A percentile compares a stretch with the other conserved stretches of the same genome.
Conservation (phyloP, 768 basidiomycete species). For the Trichaptum fuscoviolaceum region DNA sequence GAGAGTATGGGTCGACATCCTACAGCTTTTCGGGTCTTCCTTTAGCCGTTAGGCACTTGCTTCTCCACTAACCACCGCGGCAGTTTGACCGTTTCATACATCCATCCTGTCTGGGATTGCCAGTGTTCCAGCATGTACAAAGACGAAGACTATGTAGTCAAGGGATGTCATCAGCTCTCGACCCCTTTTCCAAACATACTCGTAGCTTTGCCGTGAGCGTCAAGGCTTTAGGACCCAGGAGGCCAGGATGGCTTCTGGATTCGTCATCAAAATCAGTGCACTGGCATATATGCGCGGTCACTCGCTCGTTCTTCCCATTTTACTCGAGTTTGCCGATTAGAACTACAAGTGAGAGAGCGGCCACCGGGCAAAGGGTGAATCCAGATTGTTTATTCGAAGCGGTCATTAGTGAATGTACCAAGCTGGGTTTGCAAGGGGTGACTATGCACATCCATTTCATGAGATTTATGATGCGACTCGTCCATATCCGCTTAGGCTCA, state of each 20-base stretch:
- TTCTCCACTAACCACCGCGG: slow-evolving; percentile 94
- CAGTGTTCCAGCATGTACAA: slow-evolving; percentile 81
- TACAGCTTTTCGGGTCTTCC: slow-evolving; percentile 96
- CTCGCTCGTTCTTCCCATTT: slow-evolving; percentile 37
- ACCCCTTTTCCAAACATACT: no score
- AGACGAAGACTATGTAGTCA: slow-evolving; percentile 60
- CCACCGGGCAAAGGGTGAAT: slow-evolving; percentile 85
- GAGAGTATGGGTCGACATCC: slow-evolving; percentile 55
- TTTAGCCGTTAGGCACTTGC: slow-evolving; percentile 87
- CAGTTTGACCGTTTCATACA: slow-evolving; percentile 67
- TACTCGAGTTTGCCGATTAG: slow-evolving; percentile 48
- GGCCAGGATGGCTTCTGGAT: slow-evolving; percentile 75
- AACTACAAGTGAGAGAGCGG: slow-evolving; percentile 62
- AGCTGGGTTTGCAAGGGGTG: slow-evolving; percentile 78
- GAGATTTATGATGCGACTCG: no score
- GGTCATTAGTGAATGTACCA: slow-evolving; percentile 86
- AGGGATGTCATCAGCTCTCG: no score
- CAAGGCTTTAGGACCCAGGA: slow-evolving; percentile 95
- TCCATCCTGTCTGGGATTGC: slow-evolving; percentile 85
- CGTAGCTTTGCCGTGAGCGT: slow-evolving; percentile 93
- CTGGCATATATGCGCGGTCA: slow-evolving; percentile 62
- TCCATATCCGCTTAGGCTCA: no score
- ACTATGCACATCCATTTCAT: slow-evolving; percentile 40
- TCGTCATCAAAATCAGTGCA: slow-evolving; percentile 97
- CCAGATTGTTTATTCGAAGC: slow-evolving; percentile 91